phyloP scores from a whole-genome alignment of 73 alveolate genomes.

The Symbiodinium pilosum region DNA sequence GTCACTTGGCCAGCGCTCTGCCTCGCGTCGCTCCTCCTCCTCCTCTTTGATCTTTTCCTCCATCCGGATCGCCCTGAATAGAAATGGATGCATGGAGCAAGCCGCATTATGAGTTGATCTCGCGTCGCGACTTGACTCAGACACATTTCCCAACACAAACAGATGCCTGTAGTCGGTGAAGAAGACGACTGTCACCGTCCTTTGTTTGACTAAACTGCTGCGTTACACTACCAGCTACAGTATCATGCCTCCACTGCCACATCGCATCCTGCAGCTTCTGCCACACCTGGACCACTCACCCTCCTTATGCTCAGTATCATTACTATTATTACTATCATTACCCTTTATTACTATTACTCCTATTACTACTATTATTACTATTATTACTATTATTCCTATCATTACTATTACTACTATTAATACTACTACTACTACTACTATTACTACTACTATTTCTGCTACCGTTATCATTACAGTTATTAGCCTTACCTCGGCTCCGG shows the following conservation, averaged over 20 bases:
- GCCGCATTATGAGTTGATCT: background rate
- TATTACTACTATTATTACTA: no score
- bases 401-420: no score
- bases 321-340: no score
- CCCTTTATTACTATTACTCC: no score
- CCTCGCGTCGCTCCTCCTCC: constrained; percentile 80
- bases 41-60: constrained; percentile 73
- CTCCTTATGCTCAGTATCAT: no score
- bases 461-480: background rate
- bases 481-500: constrained; percentile 5
- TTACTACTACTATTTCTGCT: background rate
- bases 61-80: constrained; percentile 71
- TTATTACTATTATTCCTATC: no score
- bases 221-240: no score
- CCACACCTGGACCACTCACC: constrained; percentile 19
- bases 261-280: constrained; percentile 60
- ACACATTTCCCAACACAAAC: no score
- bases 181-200: constrained; percentile 75
- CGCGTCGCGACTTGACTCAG: no score
- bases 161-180: constrained; percentile 80
- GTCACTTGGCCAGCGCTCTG: no score
- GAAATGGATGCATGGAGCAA: background rate
- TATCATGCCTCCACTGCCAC: constrained; percentile 78
- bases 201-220: no score
- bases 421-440: no score